These are phyloP conservation scores for Zychaea mexicana DNA, from an alignment of 371 early-diverging fungal genomes.

Conservation along the genomic window DNA sequence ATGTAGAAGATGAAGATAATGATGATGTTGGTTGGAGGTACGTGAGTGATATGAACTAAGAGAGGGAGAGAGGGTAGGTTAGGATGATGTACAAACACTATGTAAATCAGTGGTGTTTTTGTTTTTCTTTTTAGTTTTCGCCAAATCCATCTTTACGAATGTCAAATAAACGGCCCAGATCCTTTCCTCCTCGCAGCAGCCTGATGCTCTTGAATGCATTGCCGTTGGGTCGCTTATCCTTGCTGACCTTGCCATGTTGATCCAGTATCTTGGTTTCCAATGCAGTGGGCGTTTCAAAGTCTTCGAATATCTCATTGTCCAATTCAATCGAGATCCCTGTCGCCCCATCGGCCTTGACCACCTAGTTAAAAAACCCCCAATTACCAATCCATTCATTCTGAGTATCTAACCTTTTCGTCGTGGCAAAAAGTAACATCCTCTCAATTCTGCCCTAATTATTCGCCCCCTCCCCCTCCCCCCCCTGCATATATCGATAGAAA, in stretches of 20 bases:
- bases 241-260: constrained; percentile 47
- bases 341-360: constrained; percentile 46
- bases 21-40: too few relatives aligned
- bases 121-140: constrained; percentile 39
- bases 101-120: constrained; percentile 45
- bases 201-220: constrained; percentile 57
- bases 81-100: constrained; percentile 9
- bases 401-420: too few relatives aligned
- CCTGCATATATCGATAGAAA: constrained; percentile 3
- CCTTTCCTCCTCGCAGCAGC: constrained; percentile 44
- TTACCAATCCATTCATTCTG: too few relatives aligned
- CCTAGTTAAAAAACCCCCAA: too few relatives aligned
- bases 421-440: too few relatives aligned
- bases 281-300: constrained; percentile 56
- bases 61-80: neutral
- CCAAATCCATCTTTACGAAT: constrained; percentile 49
- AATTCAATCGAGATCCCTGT: constrained; percentile 49
- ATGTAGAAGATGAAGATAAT: too few relatives aligned
- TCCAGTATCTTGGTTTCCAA: constrained; percentile 57
- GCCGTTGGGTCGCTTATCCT: constrained; percentile 55
- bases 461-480: neutral
- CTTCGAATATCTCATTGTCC: constrained; percentile 46
- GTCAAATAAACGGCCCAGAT: constrained; percentile 54
- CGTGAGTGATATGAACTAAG: too few relatives aligned
- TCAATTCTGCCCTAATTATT: too few relatives aligned